Evolutionary conservation across 306 rosid species (phyloP), one percentile per base, ranked within the genome.

Genomic region (Citrullus colocynthis): DNA sequence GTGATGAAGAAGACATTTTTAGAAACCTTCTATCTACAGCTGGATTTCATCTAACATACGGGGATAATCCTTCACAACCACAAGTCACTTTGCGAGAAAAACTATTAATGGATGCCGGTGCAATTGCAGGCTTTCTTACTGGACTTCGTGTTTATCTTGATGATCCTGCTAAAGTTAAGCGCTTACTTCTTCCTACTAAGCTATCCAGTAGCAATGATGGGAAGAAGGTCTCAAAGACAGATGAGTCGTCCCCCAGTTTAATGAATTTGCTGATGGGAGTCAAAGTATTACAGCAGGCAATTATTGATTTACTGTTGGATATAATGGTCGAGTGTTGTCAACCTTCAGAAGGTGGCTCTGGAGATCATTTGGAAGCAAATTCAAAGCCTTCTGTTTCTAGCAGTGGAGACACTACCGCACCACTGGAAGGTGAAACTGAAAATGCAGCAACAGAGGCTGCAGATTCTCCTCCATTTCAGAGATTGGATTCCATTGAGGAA

Each of bases 271-370:
- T 96, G 69, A 96, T 96, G 99, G 99, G 99, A 82, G 99, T 96
- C 70, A 92, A 91, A 84, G 99, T 96, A 54, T 83, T 96, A 83
- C 99, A 96, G 89, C 98, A 91, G 83, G 99, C 98, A 60, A 91
- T 96, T 85, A 86, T 96, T 85, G 99, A 96, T 85, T 89, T 96
- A 80, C 93, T 96, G 79, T 81, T 96, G 85, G 99, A 96, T 89
- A 96, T 92, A 87, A 96, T 96, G 99, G 98, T 96, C 3, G 97
- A 92, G 80, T 96, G 99, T 85, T 96, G 99, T 85, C 98, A 92
- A 82, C 98, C 98, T 79, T 86, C 98, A n/a, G 93, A 96, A 85
- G 90, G 83, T 79, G 84, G 87, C 79, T 87, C 88, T 78, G 58
- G 82, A 78, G 97, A 91, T 76, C 88, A 88, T 76, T 79, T 84